Evolutionary conservation across 2,329 filamentous ascomycete genomes (phyloP).

Genomic region (Neodidymelliopsis sp.): DNA sequence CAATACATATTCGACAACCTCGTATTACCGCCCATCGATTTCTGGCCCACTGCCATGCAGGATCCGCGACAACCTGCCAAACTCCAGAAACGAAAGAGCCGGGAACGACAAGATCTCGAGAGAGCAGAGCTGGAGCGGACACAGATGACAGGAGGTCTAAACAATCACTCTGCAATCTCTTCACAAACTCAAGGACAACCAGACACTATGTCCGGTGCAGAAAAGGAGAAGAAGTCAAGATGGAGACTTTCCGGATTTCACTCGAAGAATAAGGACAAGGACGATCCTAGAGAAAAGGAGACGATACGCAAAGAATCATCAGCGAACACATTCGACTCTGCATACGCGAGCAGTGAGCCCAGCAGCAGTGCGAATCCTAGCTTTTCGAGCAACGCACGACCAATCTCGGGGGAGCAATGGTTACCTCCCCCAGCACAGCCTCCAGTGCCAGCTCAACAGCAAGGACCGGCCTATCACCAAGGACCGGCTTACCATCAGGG

Average conservation of each 20-base stretch:
- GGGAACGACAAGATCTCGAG: conserved; percentile 38
- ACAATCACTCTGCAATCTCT: conserved; percentile 27
- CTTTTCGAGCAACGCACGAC: conserved; percentile 38
- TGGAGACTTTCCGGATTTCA: conserved; percentile 49
- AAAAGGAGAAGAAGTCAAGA: conserved; percentile 48
- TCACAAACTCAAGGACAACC: conserved; percentile 27
- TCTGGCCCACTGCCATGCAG: conserved; percentile 25
- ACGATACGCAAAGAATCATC: conserved; percentile 23
- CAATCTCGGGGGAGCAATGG: conserved; percentile 39
- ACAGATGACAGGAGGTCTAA: conserved; percentile 29
- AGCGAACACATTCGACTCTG: conserved; percentile 38
- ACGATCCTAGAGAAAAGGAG: conserved; percentile 23
- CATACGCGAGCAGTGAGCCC: conserved; percentile 46
- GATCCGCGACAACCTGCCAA: conserved; percentile 37
- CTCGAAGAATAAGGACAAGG: conserved; percentile 43
- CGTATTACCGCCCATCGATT: neutral
- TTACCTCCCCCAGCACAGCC: conserved; percentile 24
- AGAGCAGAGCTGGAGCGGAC: conserved; percentile 13
- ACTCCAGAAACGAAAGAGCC: conserved; percentile 43
- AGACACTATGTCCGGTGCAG: conserved; percentile 27
- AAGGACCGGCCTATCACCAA: neutral
- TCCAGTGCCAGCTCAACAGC: neutral
- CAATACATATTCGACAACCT: neutral
- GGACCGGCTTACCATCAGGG: conserved; percentile 11
- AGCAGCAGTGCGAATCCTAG: conserved; percentile 42